Evolutionary conservation across 2,329 filamentous ascomycete species (phyloP), one percentile per base, ranked within the genome.

Genomic region (Fusarium sarcochroum): DNA sequence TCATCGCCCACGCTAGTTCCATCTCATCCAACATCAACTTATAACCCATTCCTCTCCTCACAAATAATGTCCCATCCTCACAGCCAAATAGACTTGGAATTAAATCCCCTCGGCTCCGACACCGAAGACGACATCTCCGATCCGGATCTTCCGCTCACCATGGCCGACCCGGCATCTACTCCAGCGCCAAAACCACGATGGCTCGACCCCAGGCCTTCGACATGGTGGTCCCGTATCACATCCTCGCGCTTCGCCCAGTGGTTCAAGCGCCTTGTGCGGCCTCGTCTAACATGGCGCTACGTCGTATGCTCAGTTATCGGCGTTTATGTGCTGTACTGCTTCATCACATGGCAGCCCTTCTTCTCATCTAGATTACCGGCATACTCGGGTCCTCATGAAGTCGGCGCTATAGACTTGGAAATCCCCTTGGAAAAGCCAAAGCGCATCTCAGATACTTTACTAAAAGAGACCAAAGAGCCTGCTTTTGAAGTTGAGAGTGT

Each of bases 391-490:
- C 78, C 78, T 0, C 79, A 84, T 58, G 74, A 76, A 6, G 84
- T 86, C 20, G 84, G 84, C 23, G 75, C 81, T 14, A 74, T 86
- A 44, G 83, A 86, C 63, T 70, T 86, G 30, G 84, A 86, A 60
- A 75, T 84, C 10, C 77, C 82, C 2, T 77, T 83, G 0, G 73
- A 75, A 7, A 70, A 71, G 25, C 76, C 79, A 2, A 69, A 73
- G 11, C 72, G 65, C 18, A 68, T 79, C 10, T 76, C 78, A 4
- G 73, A 80, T 7, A 72, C 77, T 7, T 38, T 76, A 11, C 76
- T 84, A 66, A 79, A 73, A 40, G 68, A 62, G 11, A 76, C 76
- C 0, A 76, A 76, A 13, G 66, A 77, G 21, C 79, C 80, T 4
- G 83, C 82, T 0, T 86, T 85, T 48, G 77, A 82, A 20, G 70